Evolutionary conservation across 257 asterid genomes (phyloP).

Genomic region (Plantago elongata): DNA sequence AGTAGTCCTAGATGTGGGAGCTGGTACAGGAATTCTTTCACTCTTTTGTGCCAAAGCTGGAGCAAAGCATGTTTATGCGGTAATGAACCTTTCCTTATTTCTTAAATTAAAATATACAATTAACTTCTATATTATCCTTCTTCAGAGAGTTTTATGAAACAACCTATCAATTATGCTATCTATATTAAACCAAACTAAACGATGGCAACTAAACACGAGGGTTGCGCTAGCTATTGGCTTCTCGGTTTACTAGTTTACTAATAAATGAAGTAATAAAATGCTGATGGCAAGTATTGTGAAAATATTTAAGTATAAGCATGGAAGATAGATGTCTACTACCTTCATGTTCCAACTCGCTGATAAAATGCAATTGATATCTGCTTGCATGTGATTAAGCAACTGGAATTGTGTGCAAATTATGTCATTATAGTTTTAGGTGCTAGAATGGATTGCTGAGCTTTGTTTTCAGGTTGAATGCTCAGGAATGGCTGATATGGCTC

Average conservation of each 20-base stretch:
- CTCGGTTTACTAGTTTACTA: no score
- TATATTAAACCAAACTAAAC: no score
- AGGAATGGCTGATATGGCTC: slow-evolving; percentile 88
- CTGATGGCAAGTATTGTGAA: no score
- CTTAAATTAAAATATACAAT: background rate
- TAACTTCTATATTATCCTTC: background rate
- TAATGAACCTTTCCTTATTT: slow-evolving; percentile 12
- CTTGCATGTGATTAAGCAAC: background rate
- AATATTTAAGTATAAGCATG: background rate
- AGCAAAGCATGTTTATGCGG: slow-evolving; percentile 69
- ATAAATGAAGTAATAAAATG: no score
- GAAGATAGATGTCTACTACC: background rate
- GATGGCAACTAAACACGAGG: no score
- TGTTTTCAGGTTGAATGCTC: slow-evolving; percentile 87
- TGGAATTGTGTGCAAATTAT: background rate
- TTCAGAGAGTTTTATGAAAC: no score
- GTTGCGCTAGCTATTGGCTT: no score
- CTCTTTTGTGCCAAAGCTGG: slow-evolving; percentile 98
- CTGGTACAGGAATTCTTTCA: slow-evolving; percentile 96
- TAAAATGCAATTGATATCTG: background rate
- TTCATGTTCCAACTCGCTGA: background rate
- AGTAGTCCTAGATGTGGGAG: slow-evolving; percentile 95
- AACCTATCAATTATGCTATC: background rate
- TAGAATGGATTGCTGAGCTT: slow-evolving; percentile 9
- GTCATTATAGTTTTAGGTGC: slow-evolving; percentile 2